Evolutionary conservation across 164 flowering plant species (phyloP).

Genomic region (Piper longum): DNA sequence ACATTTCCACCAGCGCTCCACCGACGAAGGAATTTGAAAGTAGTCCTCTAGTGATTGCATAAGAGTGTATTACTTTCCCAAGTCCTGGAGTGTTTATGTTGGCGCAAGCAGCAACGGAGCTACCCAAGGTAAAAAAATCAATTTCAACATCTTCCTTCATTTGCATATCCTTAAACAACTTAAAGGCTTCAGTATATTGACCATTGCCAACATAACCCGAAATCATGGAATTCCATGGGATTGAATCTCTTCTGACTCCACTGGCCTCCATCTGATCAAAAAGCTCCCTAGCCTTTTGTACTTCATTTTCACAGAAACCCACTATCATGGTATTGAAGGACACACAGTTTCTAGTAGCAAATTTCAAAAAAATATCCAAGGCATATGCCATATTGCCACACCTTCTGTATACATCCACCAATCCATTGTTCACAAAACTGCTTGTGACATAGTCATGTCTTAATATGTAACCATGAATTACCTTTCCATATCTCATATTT

Average conservation of each 20-base stretch:
- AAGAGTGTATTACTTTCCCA: constrained; percentile 56
- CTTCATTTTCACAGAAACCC: constrained; percentile 48
- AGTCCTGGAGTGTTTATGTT: constrained; percentile 22
- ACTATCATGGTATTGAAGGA: constrained; percentile 71
- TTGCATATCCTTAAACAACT: constrained; percentile 26
- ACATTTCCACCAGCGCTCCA: constrained; percentile 59
- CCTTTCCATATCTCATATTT: constrained; percentile 31
- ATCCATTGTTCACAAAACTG: constrained; percentile 46
- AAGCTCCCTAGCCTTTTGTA: constrained; percentile 32
- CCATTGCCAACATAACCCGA: constrained; percentile 49
- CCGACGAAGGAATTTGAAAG: constrained; percentile 41
- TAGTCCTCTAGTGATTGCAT: constrained; percentile 37
- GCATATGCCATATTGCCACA: constrained; percentile 48
- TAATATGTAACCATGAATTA: constrained; percentile 44
- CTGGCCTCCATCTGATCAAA: constrained; percentile 41
- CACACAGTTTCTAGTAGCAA: constrained; percentile 30
- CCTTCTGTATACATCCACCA: constrained; percentile 59
- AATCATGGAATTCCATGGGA: constrained; percentile 69
- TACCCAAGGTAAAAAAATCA: constrained; percentile 51
- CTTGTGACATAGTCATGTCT: constrained; percentile 44
- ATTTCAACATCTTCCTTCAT: constrained; percentile 30
- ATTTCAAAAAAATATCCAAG: constrained; percentile 30
- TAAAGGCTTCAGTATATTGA: constrained; percentile 37
- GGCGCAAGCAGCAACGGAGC: constrained; percentile 48
- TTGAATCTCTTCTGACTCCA: constrained; percentile 31